These are phyloP conservation scores for Boletus reticulatus DNA, from an alignment of 768 basidiomycete genomes.

Conservation along the genomic window DNA sequence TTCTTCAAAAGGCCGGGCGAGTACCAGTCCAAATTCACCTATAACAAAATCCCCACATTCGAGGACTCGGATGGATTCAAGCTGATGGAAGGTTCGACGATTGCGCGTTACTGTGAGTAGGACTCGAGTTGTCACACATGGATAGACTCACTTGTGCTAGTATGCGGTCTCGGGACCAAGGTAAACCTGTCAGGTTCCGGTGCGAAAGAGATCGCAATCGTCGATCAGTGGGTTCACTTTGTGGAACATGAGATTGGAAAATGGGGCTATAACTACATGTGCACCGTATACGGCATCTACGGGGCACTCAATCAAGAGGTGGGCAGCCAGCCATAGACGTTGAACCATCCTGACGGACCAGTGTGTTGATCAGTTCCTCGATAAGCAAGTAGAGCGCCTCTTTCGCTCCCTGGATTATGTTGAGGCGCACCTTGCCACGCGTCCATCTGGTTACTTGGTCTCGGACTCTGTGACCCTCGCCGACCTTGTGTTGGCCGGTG, in stretches of 20 bases:
- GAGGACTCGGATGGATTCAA: slow-evolving; percentile 16
- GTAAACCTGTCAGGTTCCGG: slow-evolving; percentile 10
- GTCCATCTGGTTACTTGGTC: slow-evolving; percentile 16
- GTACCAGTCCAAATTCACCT: slow-evolving; percentile 13
- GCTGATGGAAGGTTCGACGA: slow-evolving; percentile 13
- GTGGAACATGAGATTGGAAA: slow-evolving; percentile 15
- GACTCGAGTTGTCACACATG: background rate
- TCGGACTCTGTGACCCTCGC: slow-evolving; percentile 16
- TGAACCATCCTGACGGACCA: background rate
- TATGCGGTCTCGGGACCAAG: slow-evolving; percentile 11
- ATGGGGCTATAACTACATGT: no score
- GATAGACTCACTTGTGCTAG: background rate
- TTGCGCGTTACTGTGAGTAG: slow-evolving; percentile 19
- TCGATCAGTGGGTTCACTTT: slow-evolving; percentile 25
- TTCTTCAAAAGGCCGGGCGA: slow-evolving; percentile 11
- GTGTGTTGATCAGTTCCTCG: background rate
- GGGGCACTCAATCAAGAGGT: slow-evolving; percentile 10
- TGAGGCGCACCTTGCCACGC: slow-evolving; percentile 10
- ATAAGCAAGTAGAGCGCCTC: slow-evolving; percentile 1
- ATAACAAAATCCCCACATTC: slow-evolving; percentile 21
- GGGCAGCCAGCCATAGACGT: background rate
- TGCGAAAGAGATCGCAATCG: slow-evolving; percentile 4
- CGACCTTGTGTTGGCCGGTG: slow-evolving; percentile 12
- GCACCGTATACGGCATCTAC: background rate
- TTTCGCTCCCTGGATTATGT: slow-evolving; percentile 7